Evolutionary conservation across 352 stramenopile species (phyloP), one percentile per base, ranked within the genome.

Genomic region (Bremia lactucae): DNA sequence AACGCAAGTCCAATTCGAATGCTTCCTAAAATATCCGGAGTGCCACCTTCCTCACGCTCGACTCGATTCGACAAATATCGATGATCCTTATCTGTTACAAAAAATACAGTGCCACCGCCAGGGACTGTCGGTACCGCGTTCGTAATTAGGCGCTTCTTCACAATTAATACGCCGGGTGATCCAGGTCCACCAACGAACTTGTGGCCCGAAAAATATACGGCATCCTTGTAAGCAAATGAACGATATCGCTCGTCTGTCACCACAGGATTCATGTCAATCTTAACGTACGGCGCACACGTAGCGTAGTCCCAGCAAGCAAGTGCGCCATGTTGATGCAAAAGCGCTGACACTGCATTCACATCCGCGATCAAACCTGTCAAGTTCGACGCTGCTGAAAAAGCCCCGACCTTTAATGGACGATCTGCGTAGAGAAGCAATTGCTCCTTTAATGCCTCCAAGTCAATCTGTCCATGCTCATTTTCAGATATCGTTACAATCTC

Each of bases 271-370:
- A 99, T 98, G 65, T 97, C 72, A 18, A 98, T 92, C 2, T 67
- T 50, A 2, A 95, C 54, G 63, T 99, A 97, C 10, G 95, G 83
- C 4, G 89, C 94, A n/a, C 72, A 95, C 0, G 91, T 96, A 0
- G 95, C 95, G 56, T 97, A 98, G 74, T 99, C 96, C 72, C 92
- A 98, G 54, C 95, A 91, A 5, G 85, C 79, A 24, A 98, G 59
- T 4, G 89, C 92, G 0, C 92, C 88, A 47, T 98, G 59, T 36
- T 75, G 59, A 57, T 98, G 95, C 38, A 98, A 55, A 14, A 96
- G 34, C 8, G 68, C 71, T n/a, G 92, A 83, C 51, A 98, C 82
- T 0, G 54, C 55, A 52, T 97, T 67, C 2, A 96, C 80, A 47
- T 98, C 76, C n/a, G 77, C 79, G 25, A 97, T 52, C 1, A 95